A percentile compares a stretch with the other conserved stretches of the same genome.
These are phyloP conservation scores for Geotrichum histeridarum DNA, from an alignment of 1,139 yeast genomes.

Conservation along the genomic window DNA sequence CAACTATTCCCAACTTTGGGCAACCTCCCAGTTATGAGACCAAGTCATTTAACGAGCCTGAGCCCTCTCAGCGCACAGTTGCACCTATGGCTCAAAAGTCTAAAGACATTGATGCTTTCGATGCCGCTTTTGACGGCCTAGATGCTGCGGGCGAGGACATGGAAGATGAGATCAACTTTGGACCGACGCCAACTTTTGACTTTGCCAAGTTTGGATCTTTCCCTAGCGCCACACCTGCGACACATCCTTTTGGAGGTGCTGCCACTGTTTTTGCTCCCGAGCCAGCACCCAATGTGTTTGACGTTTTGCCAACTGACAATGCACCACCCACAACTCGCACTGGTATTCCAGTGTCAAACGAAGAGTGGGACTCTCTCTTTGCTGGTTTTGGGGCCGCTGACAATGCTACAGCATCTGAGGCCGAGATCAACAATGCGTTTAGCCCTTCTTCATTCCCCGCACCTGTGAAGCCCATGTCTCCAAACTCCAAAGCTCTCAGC, in stretches of 20 bases:
- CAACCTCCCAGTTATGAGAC: not conserved
- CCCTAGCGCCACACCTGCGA: not conserved
- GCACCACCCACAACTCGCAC: not conserved
- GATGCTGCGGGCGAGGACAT: constrained; percentile 5
- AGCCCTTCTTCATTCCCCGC: constrained; percentile 16
- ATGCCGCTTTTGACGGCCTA: constrained; percentile 7
- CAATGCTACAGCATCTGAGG: constrained; percentile 18
- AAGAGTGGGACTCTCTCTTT: constrained; percentile 92
- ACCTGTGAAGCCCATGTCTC: constrained; percentile 16
- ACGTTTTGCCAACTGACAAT: constrained; percentile 6
- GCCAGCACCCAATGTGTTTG: constrained; percentile 2
- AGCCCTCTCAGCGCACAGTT: too few relatives aligned
- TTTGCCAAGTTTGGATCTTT: not conserved
- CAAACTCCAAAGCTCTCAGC: constrained; percentile 40
- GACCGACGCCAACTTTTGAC: not conserved
- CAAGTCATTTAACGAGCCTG: too few relatives aligned
- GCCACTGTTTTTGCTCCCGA: not conserved
- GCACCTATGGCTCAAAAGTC: not conserved
- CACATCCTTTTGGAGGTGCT: not conserved
- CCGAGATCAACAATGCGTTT: constrained; percentile 29
- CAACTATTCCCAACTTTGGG: not conserved
- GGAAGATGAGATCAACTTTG: not conserved
- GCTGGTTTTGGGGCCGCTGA: constrained; percentile 54
- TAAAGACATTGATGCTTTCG: not conserved
- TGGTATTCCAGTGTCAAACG: constrained; percentile 32